Base-by-base conservation (phyloP, 495 filamentous ascomycete genomes). In the Xylaria nigripes region DNA sequence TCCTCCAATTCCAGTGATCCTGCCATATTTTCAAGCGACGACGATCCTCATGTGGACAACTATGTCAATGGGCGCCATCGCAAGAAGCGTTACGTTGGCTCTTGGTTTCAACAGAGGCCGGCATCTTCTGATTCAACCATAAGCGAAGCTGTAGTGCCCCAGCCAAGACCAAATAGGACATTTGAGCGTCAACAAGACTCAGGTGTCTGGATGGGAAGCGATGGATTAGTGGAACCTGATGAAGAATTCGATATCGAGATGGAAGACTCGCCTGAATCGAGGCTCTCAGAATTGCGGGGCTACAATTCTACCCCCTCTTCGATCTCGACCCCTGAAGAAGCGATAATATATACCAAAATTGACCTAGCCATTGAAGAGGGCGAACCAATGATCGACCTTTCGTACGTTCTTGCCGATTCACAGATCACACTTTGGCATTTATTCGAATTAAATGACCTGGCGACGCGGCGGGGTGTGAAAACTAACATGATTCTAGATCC, bases 151-250 rank as follows among this genome's bases (percentile, higher is more conserved):
- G 52, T 70, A 50, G 52, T 24, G 27, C 57, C 53, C 1, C 53
- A 50, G n/a, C 64, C 60, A 21, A 58, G 70, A 55, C 58, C 66
- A 19, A 83, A 81, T 64, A 67, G 82, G 41, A 70, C 73, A 5
- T 78, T 89, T 27, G 76, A 76, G 63, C 72, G 86, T 24, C 75
- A 85, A 58, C 69, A 81, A n/a, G 89, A 94, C 65, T 90, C 86
- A 69, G 88, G 86, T 50, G 82, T 92, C n/a, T 91, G 81, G 77
- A 80, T 91, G 80, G 82, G 79, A 15, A 87, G 85, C 60, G 86
- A 87, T 51, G 66, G 45, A 9, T 63, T 68, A 15, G 72, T 70
- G 7, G 71, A 80, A 44, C 56, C 67, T 1, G 73, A 74, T 21
- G 72, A 73, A 3, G 54, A 56, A 19, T 41, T 67, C 1, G n/a